A percentile compares a stretch with the other conserved stretches of the same genome.
Evolutionary conservation across 179 eudicot species (phyloP).

Genomic region (Beta lomatogona): DNA sequence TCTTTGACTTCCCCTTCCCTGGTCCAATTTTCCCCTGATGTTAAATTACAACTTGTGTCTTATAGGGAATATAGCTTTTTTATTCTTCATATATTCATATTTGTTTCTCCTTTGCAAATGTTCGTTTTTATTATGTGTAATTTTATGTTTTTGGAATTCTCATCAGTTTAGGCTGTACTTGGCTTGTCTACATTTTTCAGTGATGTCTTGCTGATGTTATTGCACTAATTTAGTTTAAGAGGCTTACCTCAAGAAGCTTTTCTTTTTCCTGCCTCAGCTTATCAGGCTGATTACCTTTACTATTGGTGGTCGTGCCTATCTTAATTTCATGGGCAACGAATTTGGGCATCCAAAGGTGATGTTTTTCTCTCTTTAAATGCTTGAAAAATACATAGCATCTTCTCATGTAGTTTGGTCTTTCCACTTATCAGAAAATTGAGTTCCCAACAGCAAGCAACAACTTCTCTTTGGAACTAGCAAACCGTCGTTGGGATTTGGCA

Average conservation of each 20-base stretch:
- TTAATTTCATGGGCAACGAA: slow-evolving; percentile 98
- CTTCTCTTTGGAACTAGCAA: slow-evolving; percentile 78
- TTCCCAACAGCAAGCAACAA: slow-evolving; percentile 83
- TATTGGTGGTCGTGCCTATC: slow-evolving; percentile 82
- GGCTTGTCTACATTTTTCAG: background rate
- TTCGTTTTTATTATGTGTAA: background rate
- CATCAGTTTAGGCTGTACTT: background rate
- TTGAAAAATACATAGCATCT: background rate
- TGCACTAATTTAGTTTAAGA: background rate
- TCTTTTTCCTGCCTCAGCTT: slow-evolving; percentile 48
- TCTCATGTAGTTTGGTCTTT: slow-evolving; percentile 21
- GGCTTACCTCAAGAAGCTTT: slow-evolving; percentile 15
- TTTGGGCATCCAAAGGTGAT: slow-evolving; percentile 95
- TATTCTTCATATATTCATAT: background rate
- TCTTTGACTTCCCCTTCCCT: background rate
- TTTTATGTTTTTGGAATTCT: background rate
- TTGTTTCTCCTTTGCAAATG: background rate
- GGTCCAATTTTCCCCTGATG: slow-evolving; percentile 2
- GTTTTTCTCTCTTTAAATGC: background rate
- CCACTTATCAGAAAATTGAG: slow-evolving; percentile 73
- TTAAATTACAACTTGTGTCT: slow-evolving; percentile 2
- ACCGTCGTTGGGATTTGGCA: slow-evolving; percentile 80
- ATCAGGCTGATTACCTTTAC: slow-evolving; percentile 90
- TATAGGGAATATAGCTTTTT: background rate
- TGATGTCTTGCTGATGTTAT: slow-evolving; percentile 12